phyloP scores from a whole-genome alignment of 2,329 filamentous ascomycete species.

The Dactylella cylindrospora region DNA sequence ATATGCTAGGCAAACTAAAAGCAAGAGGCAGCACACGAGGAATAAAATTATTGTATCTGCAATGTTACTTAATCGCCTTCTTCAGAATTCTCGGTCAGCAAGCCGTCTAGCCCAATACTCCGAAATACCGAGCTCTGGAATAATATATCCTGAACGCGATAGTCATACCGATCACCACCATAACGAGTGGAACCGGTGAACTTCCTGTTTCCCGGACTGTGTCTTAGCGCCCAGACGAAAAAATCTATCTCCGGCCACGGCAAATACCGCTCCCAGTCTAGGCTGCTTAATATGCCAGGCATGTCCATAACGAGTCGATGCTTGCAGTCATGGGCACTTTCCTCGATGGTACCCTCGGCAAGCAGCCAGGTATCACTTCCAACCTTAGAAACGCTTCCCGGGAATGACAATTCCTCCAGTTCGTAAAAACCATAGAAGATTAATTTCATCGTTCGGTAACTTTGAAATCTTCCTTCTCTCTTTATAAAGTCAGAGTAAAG shows the following conservation, averaged over 20 bases:
- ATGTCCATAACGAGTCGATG: neutral
- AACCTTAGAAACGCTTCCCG: neutral
- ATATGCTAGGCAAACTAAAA: too few species aligned
- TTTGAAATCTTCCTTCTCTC: neutral
- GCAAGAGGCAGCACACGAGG: too few species aligned
- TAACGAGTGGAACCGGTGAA: too few species aligned
- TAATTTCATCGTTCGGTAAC: neutral
- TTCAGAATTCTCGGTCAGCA: too few species aligned
- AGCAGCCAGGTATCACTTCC: neutral
- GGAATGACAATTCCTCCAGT: constrained; percentile 1
- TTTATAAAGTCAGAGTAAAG: neutral
- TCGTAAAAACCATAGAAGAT: constrained; percentile 3
- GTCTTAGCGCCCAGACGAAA: neutral
- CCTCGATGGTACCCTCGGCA: neutral
- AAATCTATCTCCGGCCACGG: neutral
- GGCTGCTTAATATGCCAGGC: neutral
- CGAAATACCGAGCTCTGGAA: too few species aligned
- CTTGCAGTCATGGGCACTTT: neutral
- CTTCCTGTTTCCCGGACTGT: neutral
- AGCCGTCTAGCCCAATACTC: too few species aligned
- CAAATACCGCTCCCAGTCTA: neutral
- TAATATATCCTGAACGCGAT: too few species aligned
- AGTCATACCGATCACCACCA: too few species aligned
- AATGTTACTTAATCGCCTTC: too few species aligned
- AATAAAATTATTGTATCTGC: too few species aligned